Evolutionary conservation across 768 basidiomycete species (phyloP).

Genomic region (Boletus vermiculosoides): DNA sequence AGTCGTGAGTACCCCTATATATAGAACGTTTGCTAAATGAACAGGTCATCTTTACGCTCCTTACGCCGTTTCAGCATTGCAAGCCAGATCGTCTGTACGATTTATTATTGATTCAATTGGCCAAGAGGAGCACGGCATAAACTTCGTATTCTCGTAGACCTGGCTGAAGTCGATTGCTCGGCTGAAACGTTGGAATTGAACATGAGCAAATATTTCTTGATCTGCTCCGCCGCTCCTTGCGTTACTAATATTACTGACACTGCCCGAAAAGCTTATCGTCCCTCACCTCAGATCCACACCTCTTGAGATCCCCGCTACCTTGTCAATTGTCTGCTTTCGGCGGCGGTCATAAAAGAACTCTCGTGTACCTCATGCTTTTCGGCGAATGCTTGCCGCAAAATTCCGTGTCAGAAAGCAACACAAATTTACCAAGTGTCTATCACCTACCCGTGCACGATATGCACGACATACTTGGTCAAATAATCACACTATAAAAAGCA

Average conservation of each 20-base stretch:
- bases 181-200: not conserved
- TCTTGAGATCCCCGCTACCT: conserved; percentile 23
- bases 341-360: conserved; percentile 9
- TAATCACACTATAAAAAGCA: not conserved
- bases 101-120: conserved; percentile 16
- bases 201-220: not conserved
- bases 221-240: not conserved
- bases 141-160: not conserved
- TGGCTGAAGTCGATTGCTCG: not conserved
- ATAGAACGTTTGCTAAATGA: not conserved
- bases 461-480: not conserved
- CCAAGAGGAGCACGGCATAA: conserved; percentile 9
- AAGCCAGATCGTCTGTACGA: conserved; percentile 13
- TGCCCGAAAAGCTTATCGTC: conserved; percentile 9
- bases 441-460: not conserved
- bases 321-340: conserved; percentile 4
- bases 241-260: not conserved
- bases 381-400: not conserved
- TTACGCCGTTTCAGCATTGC: not conserved
- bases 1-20: conserved; percentile 8
- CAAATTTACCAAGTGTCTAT: conserved; percentile 2
- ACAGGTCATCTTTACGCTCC: not conserved
- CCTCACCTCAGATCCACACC: conserved; percentile 9
- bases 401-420: conserved; percentile 3
- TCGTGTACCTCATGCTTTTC: conserved; percentile 4